Base-by-base conservation (phyloP, 352 stramenopile genomes). In the Thraustotheca clavata region DNA sequence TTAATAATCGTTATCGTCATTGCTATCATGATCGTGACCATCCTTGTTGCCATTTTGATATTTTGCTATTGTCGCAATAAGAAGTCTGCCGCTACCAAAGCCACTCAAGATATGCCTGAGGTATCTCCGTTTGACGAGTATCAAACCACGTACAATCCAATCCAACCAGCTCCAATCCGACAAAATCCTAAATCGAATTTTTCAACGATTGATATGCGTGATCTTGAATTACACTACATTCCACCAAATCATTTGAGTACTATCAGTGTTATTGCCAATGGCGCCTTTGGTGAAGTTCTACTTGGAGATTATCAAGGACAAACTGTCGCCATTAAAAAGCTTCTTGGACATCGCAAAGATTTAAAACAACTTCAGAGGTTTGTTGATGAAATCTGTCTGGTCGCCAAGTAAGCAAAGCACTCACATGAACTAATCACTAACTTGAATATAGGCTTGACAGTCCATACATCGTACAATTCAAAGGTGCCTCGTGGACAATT, bases 211-310 rank as follows among this genome's bases (percentile, higher is more conserved):
- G 55, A 50, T 41, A 57, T 52, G 39, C 40, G 35, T 41, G 55
- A 63, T 7, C 20, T 63, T 6, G 55, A 63, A 2, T 26, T 63
- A 41, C 40, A 54, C 2, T 41, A 41, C 12, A 8, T 63, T 14
- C 26, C 55, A 3, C 14, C 35, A 11, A 5, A 62, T 8, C 72
- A 87, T 35, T 69, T 89, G 31, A 69, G 82, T 39, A 68, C 71
- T 1, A 63, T 87, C 29, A 87, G 85, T 66, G 38, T 83, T 27
- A 66, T 87, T n/a, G 80, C 77, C 18, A 77, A 79, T 49, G 77
- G 80, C 67, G 77, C 76, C 0, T 89, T 84, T 43, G 77, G 80
- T 38, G 78, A 89, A 65, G 80, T 89, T 29, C 88, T 77, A 77
- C 65, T 87, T 7, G 80, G 78, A 41, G 43, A 76, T 26, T 85